phyloP scores from a whole-genome alignment of 345 rosid genomes.

The Luvunga scandens region DNA sequence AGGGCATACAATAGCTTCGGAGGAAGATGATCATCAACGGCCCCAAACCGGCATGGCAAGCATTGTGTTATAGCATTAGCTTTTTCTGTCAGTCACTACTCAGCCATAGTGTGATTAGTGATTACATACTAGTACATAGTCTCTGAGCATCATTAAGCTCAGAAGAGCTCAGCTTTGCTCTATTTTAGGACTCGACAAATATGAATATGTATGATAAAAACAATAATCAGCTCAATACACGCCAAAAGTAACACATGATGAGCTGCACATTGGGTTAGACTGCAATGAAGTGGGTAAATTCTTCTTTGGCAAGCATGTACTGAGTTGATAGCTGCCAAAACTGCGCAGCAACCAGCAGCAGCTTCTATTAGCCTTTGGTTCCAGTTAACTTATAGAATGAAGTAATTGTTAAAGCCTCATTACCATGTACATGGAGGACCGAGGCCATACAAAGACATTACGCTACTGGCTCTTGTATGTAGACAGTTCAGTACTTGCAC shows the following conservation, averaged over 20 bases:
- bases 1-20: background rate
- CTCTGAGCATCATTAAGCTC: background rate
- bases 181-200: background rate
- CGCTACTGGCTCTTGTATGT: background rate
- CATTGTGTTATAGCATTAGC: background rate
- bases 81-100: background rate
- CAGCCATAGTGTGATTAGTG: background rate
- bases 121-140: too few relatives aligned
- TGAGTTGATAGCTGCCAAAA: background rate
- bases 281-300: background rate
- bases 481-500: conserved; percentile 4
- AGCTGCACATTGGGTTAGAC: conserved; percentile 14
- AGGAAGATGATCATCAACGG: background rate
- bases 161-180: background rate
- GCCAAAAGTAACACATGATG: background rate
- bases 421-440: conserved; percentile 30
- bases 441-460: conserved; percentile 1
- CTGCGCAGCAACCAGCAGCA: conserved; percentile 2
- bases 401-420: conserved; percentile 28
- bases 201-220: background rate
- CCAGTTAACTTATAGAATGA: conserved; percentile 27
- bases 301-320: background rate
- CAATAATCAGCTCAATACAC: conserved; percentile 10
- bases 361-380: conserved; percentile 1
- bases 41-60: background rate